Base-by-base conservation (phyloP, 208 protist species). In the Leptomonas pyrrhocoris region DNA sequence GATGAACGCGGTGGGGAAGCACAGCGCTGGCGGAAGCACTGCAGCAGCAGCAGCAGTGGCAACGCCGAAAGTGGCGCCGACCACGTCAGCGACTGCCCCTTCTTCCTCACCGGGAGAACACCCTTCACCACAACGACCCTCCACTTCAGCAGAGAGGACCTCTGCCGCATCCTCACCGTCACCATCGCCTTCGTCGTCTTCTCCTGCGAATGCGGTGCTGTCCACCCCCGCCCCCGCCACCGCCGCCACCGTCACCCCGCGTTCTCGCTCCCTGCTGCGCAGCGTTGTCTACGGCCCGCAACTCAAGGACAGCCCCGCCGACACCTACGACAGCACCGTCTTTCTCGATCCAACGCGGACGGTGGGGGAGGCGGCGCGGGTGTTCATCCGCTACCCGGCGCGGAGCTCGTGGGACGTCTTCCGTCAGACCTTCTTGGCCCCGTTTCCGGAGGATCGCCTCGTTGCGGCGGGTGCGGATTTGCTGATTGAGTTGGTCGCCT, bases 391-490 rank as follows among this genome's bases (percentile, higher is more conserved):
- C 64, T 76, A 90, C 36, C 88, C 88, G 23, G 77, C 83, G n/a
- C 79, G 79, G n/a, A 92, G 84, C 54, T 67, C 85, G 27, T 94
- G 83, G 83, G 77, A 84, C 54, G 86, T 93, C 19, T 93, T 96
- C 65, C 72, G 83, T 2, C 62, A 81, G 27, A 87, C 81, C n/a
- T 96, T 91, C 55, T 73, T 88, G 19, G 77, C 75, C 1, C 81
- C 88, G 2, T 86, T 89, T 67, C 80, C 87, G 16, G 87, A 94
- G 66, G 78, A 94, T 51, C 71, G 80, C 9, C 80, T 96, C 18
- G 80, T 96, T 7, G 82, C 78, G 38, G 85, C 86, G 4, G 91
- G 91, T 8, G 88, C 89, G 21, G 83, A 94, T 45, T 68, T 96
- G 38, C 73, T 96, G 40, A 84, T 93, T 64, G 91, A 96, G 74